These are phyloP conservation scores for Glebionis coronaria DNA, from an alignment of 129 eudicot genomes.

Conservation along the genomic window DNA sequence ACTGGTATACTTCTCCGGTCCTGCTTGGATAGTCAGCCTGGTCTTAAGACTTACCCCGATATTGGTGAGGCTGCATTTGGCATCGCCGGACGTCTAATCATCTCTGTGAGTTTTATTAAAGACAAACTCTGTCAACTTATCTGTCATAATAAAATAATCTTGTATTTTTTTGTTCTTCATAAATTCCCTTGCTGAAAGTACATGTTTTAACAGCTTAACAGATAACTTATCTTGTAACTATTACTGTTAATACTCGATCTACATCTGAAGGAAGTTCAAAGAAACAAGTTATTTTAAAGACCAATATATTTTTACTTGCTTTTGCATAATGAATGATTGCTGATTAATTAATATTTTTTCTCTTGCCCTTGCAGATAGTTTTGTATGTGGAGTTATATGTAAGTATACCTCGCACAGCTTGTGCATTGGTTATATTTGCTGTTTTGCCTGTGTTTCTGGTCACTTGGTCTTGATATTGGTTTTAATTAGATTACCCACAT, in stretches of 20 bases:
- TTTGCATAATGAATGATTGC: background rate
- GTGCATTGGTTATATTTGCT: background rate
- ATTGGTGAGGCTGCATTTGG: conserved; percentile 94
- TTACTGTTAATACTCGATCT: background rate
- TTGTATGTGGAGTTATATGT: conserved; percentile 83
- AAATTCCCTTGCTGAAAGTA: background rate
- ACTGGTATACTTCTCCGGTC: conserved; percentile 69
- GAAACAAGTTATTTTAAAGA: background rate
- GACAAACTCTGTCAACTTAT: background rate
- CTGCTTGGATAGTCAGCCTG: conserved; percentile 82
- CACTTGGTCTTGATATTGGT: background rate
- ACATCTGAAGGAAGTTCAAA: background rate
- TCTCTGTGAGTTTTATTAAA: conserved; percentile 53
- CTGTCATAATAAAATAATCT: background rate
- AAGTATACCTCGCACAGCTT: conserved; percentile 35
- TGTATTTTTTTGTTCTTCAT: background rate
- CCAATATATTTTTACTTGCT: background rate
- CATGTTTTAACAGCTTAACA: background rate
- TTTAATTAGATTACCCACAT: background rate
- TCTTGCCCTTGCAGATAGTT: conserved; percentile 56
- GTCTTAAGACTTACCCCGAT: conserved; percentile 81
- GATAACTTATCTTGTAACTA: background rate
- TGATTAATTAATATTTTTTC: background rate
- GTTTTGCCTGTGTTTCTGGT: background rate
- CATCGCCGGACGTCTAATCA: conserved; percentile 50